phyloP scores from a whole-genome alignment of 352 stramenopile species.

The Globisporangium lucens region DNA sequence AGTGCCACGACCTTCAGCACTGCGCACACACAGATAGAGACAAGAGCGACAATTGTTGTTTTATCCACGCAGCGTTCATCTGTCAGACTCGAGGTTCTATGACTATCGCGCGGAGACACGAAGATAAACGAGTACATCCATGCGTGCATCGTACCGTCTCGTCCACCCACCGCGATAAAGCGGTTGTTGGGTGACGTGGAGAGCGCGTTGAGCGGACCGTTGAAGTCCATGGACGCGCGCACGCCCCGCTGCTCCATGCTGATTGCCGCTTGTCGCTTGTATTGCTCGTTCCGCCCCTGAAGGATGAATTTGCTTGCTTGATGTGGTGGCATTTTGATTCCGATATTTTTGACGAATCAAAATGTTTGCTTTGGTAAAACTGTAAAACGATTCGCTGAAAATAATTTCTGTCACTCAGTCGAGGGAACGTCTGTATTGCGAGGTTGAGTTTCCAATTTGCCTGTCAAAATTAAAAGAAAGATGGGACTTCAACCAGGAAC shows the following conservation, averaged over 20 bases:
- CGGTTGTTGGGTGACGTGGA: constrained; percentile 81
- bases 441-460: background rate
- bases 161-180: constrained; percentile 78
- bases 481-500: background rate
- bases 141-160: constrained; percentile 45
- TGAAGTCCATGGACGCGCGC: constrained; percentile 86
- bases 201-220: constrained; percentile 77
- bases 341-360: constrained; percentile 13
- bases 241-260: constrained; percentile 53
- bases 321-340: background rate
- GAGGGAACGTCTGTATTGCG: constrained; percentile 8
- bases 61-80: background rate
- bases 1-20: constrained; percentile 86
- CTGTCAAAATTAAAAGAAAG: background rate
- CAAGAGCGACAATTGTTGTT: background rate
- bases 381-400: background rate
- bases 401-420: background rate
- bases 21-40: constrained; percentile 15
- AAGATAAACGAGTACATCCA: background rate
- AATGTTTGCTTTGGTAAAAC: background rate
- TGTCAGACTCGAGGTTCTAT: background rate
- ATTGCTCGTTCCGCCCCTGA: background rate
- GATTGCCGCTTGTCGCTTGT: background rate
- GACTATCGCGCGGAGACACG: background rate
- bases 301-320: background rate